These are phyloP conservation scores for Geranium incanum DNA, from an alignment of 441 rosid genomes.

Conservation along the genomic window DNA sequence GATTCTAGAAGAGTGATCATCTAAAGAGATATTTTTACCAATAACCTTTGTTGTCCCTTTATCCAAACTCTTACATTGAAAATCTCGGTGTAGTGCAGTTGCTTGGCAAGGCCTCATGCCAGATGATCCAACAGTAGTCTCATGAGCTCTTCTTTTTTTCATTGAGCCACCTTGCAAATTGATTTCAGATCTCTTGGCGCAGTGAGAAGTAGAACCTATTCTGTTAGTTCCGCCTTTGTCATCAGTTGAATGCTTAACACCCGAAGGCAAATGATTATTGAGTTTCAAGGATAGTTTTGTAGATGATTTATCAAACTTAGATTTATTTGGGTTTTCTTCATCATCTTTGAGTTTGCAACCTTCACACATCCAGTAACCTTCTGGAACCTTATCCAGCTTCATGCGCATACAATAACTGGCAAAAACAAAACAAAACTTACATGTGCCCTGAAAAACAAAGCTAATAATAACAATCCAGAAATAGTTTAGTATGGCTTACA, in stretches of 20 bases:
- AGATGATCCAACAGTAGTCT: constrained; percentile 12
- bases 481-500: constrained; percentile 15
- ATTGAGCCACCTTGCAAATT: constrained; percentile 8
- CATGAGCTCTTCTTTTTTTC: constrained; percentile 18
- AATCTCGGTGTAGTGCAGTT: background rate
- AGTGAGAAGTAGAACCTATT: constrained; percentile 13
- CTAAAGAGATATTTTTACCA: background rate
- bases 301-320: constrained; percentile 12
- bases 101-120: constrained; percentile 10
- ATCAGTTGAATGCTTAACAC: constrained; percentile 8
- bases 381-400: constrained; percentile 30
- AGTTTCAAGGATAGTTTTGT: constrained; percentile 5
- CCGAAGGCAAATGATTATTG: constrained; percentile 14
- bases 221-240: constrained; percentile 14
- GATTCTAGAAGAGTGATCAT: constrained; percentile 7
- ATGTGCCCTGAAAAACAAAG: background rate
- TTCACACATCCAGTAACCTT: constrained; percentile 33
- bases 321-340: constrained; percentile 10
- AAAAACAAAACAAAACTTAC: constrained; percentile 10
- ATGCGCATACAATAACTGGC: constrained; percentile 32
- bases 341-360: constrained; percentile 21
- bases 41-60: constrained; percentile 12
- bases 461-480: background rate
- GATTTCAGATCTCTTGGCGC: constrained; percentile 21
- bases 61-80: constrained; percentile 6